Percentiles rank a stretch among this genome's conserved stretches.
These are phyloP conservation scores for Syncephalastrum racemosum DNA, from an alignment of 371 early-diverging fungal species.

Conservation along the genomic window DNA sequence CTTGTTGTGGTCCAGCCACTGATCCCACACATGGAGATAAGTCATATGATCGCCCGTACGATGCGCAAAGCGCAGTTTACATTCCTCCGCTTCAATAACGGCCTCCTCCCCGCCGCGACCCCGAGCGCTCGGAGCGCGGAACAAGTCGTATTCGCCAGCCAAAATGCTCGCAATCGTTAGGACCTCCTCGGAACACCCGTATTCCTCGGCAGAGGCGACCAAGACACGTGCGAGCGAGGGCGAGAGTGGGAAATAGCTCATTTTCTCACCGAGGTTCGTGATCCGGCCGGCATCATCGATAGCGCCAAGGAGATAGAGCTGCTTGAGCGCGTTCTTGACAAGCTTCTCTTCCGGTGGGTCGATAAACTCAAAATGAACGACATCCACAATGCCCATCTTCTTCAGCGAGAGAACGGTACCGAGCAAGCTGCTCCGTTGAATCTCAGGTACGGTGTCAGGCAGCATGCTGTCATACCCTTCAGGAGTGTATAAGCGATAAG, in stretches of 20 bases:
- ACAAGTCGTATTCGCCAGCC: slow-evolving; percentile 86
- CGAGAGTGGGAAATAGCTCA: slow-evolving; percentile 95
- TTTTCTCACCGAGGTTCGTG: slow-evolving; percentile 90
- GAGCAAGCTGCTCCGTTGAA: slow-evolving; percentile 89
- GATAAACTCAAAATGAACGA: slow-evolving; percentile 95
- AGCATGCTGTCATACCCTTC: slow-evolving; percentile 85
- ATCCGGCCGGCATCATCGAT: slow-evolving; percentile 88
- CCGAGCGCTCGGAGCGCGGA: slow-evolving; percentile 55
- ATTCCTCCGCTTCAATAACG: slow-evolving; percentile 75
- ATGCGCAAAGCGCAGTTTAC: slow-evolving; percentile 65
- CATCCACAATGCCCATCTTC: slow-evolving; percentile 89
- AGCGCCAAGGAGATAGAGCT: slow-evolving; percentile 94
- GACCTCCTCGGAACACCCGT: slow-evolving; percentile 44
- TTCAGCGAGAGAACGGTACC: slow-evolving; percentile 89
- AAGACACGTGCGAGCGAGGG: slow-evolving; percentile 92
- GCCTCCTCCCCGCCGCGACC: slow-evolving; percentile 62
- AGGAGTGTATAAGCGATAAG: slow-evolving; percentile 92
- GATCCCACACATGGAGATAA: slow-evolving; percentile 83
- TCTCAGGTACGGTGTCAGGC: slow-evolving; percentile 92
- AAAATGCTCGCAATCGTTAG: slow-evolving; percentile 70
- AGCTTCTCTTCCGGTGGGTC: slow-evolving; percentile 90
- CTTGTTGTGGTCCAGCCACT: slow-evolving; percentile 77
- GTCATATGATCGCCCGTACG: slow-evolving; percentile 91
- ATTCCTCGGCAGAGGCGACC: slow-evolving; percentile 59
- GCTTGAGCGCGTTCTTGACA: slow-evolving; percentile 83